Conservation (phyloP, 495 filamentous ascomycete species). For the Entonaema liquescens region DNA sequence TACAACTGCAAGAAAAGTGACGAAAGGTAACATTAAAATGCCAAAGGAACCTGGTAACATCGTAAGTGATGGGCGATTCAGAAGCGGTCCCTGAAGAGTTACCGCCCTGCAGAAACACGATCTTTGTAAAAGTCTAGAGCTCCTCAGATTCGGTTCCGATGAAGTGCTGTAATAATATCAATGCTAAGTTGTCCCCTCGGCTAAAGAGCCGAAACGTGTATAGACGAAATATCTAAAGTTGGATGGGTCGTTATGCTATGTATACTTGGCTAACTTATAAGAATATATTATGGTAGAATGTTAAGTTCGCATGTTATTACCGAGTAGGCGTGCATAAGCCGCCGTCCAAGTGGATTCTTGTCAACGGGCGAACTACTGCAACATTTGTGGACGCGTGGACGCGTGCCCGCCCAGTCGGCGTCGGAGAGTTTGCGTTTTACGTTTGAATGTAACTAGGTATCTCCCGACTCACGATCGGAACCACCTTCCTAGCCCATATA, state of each 20-base stretch:
- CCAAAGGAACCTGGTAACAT: slow-evolving; percentile 19
- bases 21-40: slow-evolving; percentile 22
- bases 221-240: not conserved
- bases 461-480: slow-evolving; percentile 11
- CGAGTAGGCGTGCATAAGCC: slow-evolving; percentile 14
- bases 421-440: not conserved
- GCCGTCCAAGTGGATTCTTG: slow-evolving; percentile 20
- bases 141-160: not conserved
- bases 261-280: not conserved
- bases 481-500: slow-evolving; percentile 4
- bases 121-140: not conserved
- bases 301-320: not conserved
- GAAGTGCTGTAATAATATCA: not conserved
- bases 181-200: not conserved
- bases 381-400: slow-evolving; percentile 32
- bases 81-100: not conserved
- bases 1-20: slow-evolving; percentile 2
- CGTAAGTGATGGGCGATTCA: not conserved
- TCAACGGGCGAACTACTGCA: slow-evolving; percentile 31
- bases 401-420: slow-evolving; percentile 34
- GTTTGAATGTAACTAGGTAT: slow-evolving; percentile 5
- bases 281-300: not conserved
- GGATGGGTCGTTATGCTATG: not conserved
- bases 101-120: not conserved
- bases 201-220: not conserved